Evolutionary conservation across 2,329 filamentous ascomycete species (phyloP).

Genomic region (Niveomyces coronatus): DNA sequence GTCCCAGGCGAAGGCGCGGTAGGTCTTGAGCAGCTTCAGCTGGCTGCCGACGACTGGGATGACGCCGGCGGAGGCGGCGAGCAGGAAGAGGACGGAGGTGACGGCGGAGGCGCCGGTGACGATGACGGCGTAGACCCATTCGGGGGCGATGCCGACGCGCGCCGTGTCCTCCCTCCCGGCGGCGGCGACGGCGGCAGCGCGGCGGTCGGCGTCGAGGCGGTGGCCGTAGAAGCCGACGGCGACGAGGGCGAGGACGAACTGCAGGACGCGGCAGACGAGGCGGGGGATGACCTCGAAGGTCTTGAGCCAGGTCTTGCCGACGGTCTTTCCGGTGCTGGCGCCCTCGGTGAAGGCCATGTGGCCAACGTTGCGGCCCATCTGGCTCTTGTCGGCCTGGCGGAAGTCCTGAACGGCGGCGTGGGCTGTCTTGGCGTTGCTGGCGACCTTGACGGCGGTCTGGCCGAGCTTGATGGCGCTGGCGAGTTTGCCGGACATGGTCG

Average conservation of each 20-base stretch:
- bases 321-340: conserved; percentile 28
- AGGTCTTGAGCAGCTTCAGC: conserved; percentile 26
- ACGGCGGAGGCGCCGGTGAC: conserved; percentile 44
- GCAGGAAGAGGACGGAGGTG: conserved; percentile 36
- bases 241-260: conserved; percentile 59
- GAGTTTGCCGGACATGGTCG: conserved; percentile 14
- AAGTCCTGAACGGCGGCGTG: conserved; percentile 20
- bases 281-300: conserved; percentile 38
- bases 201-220: conserved; percentile 40
- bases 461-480: conserved; percentile 22
- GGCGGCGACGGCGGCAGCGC: conserved; percentile 28
- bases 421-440: conserved; percentile 19
- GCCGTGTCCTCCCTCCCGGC: conserved; percentile 45
- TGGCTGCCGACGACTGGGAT: conserved; percentile 23
- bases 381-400: conserved; percentile 22
- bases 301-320: conserved; percentile 34
- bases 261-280: conserved; percentile 49
- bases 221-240: conserved; percentile 59
- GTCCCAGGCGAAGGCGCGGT: conserved; percentile 36
- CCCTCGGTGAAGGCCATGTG: conserved; percentile 24
- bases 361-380: conserved; percentile 23
- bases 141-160: conserved; percentile 33
- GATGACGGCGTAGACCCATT: conserved; percentile 56
- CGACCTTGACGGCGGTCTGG: conserved; percentile 23
- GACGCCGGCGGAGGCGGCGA: conserved; percentile 25